These are phyloP conservation scores for Huntiella abstrusa DNA, from an alignment of 2,329 filamentous ascomycete species.

Conservation along the genomic window DNA sequence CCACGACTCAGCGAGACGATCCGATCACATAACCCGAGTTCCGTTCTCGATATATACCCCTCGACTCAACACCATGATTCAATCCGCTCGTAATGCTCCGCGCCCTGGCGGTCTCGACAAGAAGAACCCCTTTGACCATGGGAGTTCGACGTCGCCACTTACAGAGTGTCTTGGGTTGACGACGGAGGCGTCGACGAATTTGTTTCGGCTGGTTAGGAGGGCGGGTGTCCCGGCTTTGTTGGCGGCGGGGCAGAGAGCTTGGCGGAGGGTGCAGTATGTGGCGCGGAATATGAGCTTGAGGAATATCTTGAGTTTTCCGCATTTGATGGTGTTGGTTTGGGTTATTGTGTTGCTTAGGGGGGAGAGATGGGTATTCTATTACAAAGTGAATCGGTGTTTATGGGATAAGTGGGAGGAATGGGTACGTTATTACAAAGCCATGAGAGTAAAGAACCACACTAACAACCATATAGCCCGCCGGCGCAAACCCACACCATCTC, in stretches of 20 bases:
- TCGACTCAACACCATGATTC: too few relatives aligned
- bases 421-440: constrained; percentile 33
- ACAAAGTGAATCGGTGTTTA: constrained; percentile 49
- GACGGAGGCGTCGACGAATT: background rate
- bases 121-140: constrained; percentile 13
- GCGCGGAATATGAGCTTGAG: constrained; percentile 27
- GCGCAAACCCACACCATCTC: constrained; percentile 64
- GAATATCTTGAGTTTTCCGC: constrained; percentile 42
- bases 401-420: constrained; percentile 89
- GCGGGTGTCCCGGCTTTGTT: background rate
- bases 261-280: constrained; percentile 7
- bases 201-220: background rate
- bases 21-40: too few relatives aligned
- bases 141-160: constrained; percentile 17
- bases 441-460: constrained; percentile 2
- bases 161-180: constrained; percentile 13
- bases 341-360: constrained; percentile 63
- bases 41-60: too few relatives aligned
- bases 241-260: constrained; percentile 1
- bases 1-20: too few relatives aligned
- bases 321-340: constrained; percentile 56
- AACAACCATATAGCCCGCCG: constrained; percentile 39
- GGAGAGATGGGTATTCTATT: constrained; percentile 59
- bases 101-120: constrained; percentile 10
- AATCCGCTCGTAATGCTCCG: too few relatives aligned